These are phyloP conservation scores for Annulohypoxylon bovei DNA, from an alignment of 495 filamentous ascomycete genomes.

Conservation along the genomic window DNA sequence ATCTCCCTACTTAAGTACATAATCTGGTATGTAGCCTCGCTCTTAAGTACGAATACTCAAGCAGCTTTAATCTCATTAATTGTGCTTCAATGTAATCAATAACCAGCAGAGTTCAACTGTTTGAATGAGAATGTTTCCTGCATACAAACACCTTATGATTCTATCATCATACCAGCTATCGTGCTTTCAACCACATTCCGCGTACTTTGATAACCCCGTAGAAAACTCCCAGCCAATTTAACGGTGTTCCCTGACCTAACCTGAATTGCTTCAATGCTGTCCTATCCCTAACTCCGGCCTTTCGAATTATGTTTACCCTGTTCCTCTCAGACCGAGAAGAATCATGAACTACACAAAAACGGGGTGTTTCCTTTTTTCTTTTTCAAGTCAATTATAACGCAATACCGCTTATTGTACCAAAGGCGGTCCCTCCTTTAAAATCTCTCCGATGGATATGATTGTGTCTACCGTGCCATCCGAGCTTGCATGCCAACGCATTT, in stretches of 20 bases:
- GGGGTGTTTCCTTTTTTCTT: too few species aligned
- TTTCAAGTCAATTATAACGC: not conserved
- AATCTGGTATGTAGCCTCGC: not conserved
- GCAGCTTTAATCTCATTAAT: not conserved
- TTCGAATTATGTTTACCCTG: slow-evolving; percentile 9
- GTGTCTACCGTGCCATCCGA: slow-evolving; percentile 39
- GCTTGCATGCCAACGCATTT: slow-evolving; percentile 25
- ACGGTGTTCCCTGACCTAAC: not conserved
- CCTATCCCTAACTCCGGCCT: slow-evolving; percentile 20
- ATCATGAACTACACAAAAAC: slow-evolving; percentile 11
- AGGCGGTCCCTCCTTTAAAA: slow-evolving; percentile 39
- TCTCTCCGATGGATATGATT: slow-evolving; percentile 41
- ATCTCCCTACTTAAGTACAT: not conserved
- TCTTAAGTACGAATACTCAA: not conserved
- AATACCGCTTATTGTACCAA: not conserved
- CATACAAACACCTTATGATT: slow-evolving; percentile 7
- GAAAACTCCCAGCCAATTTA: slow-evolving; percentile 10
- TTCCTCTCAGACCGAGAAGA: not conserved
- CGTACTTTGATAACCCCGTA: slow-evolving; percentile 5
- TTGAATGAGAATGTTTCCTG: not conserved
- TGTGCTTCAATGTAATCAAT: not conserved
- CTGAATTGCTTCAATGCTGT: slow-evolving; percentile 20
- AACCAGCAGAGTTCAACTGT: not conserved
- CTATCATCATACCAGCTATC: not conserved
- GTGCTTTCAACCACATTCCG: not conserved